Evolutionary conservation across 75 land plant species (phyloP).

Genomic region (Azolla pinnata): DNA sequence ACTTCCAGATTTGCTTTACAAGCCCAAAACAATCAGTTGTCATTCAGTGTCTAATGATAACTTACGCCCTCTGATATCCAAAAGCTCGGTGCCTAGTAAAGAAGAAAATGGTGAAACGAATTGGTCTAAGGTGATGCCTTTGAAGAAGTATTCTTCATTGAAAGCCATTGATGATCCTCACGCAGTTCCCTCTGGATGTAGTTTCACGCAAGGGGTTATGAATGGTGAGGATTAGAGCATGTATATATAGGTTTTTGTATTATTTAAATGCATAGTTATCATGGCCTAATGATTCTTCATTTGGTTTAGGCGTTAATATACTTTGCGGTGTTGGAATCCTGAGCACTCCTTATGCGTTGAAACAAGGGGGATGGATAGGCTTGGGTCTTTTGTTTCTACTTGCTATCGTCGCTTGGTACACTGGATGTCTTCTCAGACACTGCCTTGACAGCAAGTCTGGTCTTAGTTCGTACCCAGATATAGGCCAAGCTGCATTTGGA

Average conservation of each 20-base stretch:
- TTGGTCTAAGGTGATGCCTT: not conserved
- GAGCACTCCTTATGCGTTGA: constrained; percentile 76
- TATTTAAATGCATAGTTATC: not conserved
- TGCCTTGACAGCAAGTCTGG: constrained; percentile 77
- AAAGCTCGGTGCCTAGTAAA: constrained; percentile 8
- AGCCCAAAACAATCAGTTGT: constrained; percentile 1
- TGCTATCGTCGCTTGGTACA: constrained; percentile 65
- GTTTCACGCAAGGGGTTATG: constrained; percentile 15
- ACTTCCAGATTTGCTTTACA: constrained; percentile 4
- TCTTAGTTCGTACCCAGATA: constrained; percentile 67
- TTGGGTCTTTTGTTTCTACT: constrained; percentile 42
- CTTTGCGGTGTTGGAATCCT: constrained; percentile 88
- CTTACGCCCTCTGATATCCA: constrained; percentile 4
- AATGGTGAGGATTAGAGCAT: constrained; percentile 16
- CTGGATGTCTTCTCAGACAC: constrained; percentile 57
- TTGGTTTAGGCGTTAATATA: constrained; percentile 60
- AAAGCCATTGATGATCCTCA: constrained; percentile 5
- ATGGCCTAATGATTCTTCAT: not conserved
- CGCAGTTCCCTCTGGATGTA: constrained; percentile 11
- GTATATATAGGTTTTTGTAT: not conserved
- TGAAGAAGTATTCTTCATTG: not conserved
- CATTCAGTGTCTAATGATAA: not conserved
- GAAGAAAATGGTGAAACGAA: constrained; percentile 8
- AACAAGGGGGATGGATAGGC: constrained; percentile 76
- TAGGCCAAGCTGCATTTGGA: constrained; percentile 94